Evolutionary conservation across 208 protist species (phyloP), one percentile per base, ranked within the genome.

Genomic region (Leishmania major): DNA sequence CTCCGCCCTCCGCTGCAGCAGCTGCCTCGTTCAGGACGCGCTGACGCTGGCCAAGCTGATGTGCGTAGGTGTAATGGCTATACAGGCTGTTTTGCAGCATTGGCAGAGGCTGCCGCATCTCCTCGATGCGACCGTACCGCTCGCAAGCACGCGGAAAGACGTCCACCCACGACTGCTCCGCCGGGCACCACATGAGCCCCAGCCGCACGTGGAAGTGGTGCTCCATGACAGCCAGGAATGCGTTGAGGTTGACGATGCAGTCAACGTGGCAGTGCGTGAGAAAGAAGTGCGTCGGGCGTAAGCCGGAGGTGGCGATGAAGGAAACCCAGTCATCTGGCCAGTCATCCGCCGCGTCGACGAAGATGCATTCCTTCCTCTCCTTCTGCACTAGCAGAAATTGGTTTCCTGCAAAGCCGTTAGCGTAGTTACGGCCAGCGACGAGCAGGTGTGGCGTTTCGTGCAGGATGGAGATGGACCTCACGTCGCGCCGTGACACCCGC

Each of bases 201-300:
- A 94, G 81, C 2, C 85, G 85, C 49, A 82, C 62, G 37, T 83
- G 69, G 35, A 87, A 79, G 75, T 94, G 85, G 8, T 75, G 71
- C 85, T 94, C 90, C 75, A 92, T 88, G 17, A 98, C 91, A 67
- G 78, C 77, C 17, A 96, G 60, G 22, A 96, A 90, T 3, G 93
- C 86, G 83, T 92, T 95, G 31, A 98, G 86, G 78, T 94, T 96
- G 77, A 98, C 89, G 71, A 98, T 66, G 78, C 92, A 96, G 87
- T 98, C 95, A 43, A 98, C 81, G 83, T 98, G 95, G 82, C 93
- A 97, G 86, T 98, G 95, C 22, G 95, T 98, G 31, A 98, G 83
- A 79, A 98, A 98, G 31, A 96, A 87, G 83, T 95, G 88, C 17
- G 91, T 95, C 22, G 92, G 87, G 5, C 80, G 90, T 40, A 96